Conservation (phyloP, 257 asterid genomes). For the Solanum virginianum region DNA sequence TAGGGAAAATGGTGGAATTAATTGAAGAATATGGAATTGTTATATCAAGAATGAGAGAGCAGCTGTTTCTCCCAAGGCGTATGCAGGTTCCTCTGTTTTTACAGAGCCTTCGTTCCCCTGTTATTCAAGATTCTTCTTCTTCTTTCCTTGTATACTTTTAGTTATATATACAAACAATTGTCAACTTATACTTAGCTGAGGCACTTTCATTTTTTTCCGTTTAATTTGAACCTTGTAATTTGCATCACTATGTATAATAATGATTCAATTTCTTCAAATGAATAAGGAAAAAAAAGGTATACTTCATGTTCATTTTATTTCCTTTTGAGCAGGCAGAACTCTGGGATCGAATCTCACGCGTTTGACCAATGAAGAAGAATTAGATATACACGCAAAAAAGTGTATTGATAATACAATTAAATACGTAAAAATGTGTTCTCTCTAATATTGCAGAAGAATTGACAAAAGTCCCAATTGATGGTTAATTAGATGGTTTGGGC, state of each 20-base stretch:
- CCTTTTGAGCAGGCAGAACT: too few species aligned
- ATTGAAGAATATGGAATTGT: conserved; percentile 54
- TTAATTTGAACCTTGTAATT: neutral
- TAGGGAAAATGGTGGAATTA: conserved; percentile 60
- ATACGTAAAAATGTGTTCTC: too few species aligned
- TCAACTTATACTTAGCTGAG: neutral
- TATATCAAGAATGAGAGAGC: conserved; percentile 48
- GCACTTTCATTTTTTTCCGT: neutral
- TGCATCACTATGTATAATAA: neutral
- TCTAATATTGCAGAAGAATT: too few species aligned
- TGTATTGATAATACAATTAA: too few species aligned
- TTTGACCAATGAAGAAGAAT: too few species aligned
- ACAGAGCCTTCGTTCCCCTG: conserved; percentile 23
- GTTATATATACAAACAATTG: neutral
- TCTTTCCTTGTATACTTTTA: conserved; percentile 50
- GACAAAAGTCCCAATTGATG: too few species aligned
- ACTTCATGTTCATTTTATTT: neutral
- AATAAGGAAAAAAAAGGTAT: neutral
- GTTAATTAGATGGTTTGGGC: too few species aligned
- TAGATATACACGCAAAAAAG: too few species aligned
- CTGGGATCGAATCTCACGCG: too few species aligned
- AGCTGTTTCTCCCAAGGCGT: conserved; percentile 22
- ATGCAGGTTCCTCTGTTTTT: conserved; percentile 18
- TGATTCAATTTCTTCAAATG: neutral
- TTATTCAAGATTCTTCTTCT: conserved; percentile 33